Evolutionary conservation across 495 filamentous ascomycete species (phyloP).

Genomic region (Penicillium coffeae): DNA sequence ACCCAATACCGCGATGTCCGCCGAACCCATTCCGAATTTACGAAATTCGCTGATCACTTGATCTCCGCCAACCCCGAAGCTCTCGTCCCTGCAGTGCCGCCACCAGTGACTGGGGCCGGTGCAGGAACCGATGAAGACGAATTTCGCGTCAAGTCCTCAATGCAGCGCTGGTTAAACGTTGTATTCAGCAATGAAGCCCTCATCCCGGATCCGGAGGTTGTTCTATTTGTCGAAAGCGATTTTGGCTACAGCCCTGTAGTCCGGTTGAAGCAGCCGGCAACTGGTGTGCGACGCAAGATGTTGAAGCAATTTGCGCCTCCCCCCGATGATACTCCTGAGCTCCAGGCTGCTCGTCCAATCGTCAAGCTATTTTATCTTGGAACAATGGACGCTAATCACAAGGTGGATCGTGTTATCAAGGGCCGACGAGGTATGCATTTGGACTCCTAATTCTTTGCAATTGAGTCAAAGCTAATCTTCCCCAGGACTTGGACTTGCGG

Average conservation of each 20-base stretch:
- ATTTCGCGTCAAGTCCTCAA: slow-evolving; percentile 72
- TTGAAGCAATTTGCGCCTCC: slow-evolving; percentile 99
- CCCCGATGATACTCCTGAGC: slow-evolving; percentile 93
- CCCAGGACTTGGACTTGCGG: slow-evolving; percentile 81
- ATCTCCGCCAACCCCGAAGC: slow-evolving; percentile 95
- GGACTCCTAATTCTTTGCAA: not conserved
- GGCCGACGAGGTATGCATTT: slow-evolving; percentile 70
- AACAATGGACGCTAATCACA: slow-evolving; percentile 92
- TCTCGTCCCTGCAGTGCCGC: slow-evolving; percentile 94
- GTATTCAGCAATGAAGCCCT: slow-evolving; percentile 89
- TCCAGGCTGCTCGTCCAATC: slow-evolving; percentile 80
- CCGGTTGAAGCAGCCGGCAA: slow-evolving; percentile 93
- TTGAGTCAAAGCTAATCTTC: slow-evolving; percentile 10
- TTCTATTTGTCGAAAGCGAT: slow-evolving; percentile 95
- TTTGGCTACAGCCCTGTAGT: slow-evolving; percentile 97
- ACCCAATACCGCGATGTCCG: slow-evolving; percentile 97
- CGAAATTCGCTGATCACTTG: slow-evolving; percentile 89
- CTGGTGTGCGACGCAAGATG: slow-evolving; percentile 87
- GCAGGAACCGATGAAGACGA: slow-evolving; percentile 98
- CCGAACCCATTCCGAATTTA: slow-evolving; percentile 90
- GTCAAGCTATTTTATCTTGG: slow-evolving; percentile 96
- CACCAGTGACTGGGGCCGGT: slow-evolving; percentile 84
- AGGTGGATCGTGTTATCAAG: slow-evolving; percentile 91
- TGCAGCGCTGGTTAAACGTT: slow-evolving; percentile 94
- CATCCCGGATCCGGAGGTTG: slow-evolving; percentile 92